Evolutionary conservation across 140 eudicot genomes (phyloP).

Genomic region (Senecio squalidus): DNA sequence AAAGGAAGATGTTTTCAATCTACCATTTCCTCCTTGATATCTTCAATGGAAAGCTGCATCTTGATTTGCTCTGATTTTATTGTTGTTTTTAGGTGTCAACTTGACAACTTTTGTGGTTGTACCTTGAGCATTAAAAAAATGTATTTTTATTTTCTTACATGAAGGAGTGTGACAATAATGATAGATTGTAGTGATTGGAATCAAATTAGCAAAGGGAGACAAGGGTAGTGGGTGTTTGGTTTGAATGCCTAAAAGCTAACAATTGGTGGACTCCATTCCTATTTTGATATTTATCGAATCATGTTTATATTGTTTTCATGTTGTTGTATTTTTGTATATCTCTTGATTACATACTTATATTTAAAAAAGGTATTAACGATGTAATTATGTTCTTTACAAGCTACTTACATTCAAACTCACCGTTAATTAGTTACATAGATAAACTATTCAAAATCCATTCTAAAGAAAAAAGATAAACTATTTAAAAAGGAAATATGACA

Average conservation of each 20-base stretch:
- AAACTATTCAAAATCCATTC: too few species aligned
- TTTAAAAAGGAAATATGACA: too few species aligned
- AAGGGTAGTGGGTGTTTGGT: conserved; percentile 42
- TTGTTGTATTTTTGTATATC: not conserved
- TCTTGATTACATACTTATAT: not conserved
- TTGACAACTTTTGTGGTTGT: conserved; percentile 21
- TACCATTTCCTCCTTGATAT: conserved; percentile 14
- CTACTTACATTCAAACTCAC: too few species aligned
- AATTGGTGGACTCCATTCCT: conserved; percentile 28
- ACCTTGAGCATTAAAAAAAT: conserved; percentile 10
- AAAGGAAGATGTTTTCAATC: not conserved
- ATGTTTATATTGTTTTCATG: conserved; percentile 10
- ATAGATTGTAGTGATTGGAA: conserved; percentile 36
- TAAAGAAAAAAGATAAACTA: too few species aligned
- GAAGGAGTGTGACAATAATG: conserved; percentile 25
- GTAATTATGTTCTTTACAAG: too few species aligned
- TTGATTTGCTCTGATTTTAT: conserved; percentile 27
- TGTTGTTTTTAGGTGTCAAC: conserved; percentile 13
- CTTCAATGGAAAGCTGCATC: conserved; percentile 32
- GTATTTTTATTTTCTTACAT: conserved; percentile 23
- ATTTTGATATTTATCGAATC: conserved; percentile 3
- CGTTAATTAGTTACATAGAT: too few species aligned
- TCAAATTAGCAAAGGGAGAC: conserved; percentile 38
- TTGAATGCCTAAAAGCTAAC: conserved; percentile 34
- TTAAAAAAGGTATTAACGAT: too few species aligned